Evolutionary conservation across 768 basidiomycete genomes (phyloP).

Genomic region (Cantharellus anzutake): DNA sequence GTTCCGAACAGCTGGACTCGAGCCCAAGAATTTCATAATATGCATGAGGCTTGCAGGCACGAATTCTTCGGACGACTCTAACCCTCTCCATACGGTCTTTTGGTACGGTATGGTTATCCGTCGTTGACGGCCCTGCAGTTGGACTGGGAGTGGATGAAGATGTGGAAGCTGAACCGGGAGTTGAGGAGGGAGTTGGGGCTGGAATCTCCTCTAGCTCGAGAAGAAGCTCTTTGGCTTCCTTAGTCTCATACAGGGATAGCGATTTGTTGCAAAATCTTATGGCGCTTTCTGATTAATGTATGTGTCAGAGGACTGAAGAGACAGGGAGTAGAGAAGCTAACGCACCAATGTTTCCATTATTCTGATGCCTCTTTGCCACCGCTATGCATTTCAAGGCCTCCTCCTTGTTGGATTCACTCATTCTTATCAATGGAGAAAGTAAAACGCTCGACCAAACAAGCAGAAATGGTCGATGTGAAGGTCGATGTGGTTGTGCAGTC

Average conservation of each 20-base stretch:
- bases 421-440: not conserved
- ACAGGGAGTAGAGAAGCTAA: not conserved
- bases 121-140: constrained; percentile 1
- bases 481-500: too few species aligned
- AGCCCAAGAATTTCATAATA: constrained; percentile 85
- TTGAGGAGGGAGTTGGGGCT: constrained; percentile 49
- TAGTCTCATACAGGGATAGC: constrained; percentile 59
- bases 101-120: not conserved
- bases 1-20: constrained; percentile 65
- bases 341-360: constrained; percentile 48
- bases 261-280: constrained; percentile 84
- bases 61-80: constrained; percentile 68
- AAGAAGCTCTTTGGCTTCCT: constrained; percentile 51
- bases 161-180: constrained; percentile 17
- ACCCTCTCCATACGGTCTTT: constrained; percentile 44
- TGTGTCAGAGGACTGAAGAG: not conserved
- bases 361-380: constrained; percentile 60
- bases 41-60: constrained; percentile 67
- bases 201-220: constrained; percentile 42
- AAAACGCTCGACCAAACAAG: too few species aligned
- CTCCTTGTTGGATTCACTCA: constrained; percentile 44
- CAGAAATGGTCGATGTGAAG: too few species aligned
- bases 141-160: constrained; percentile 9
- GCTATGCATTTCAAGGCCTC: constrained; percentile 67
- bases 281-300: constrained; percentile 20